Base-by-base conservation (phyloP, 805 yeast genomes). In the Kluyveromyces nonfermentans region DNA sequence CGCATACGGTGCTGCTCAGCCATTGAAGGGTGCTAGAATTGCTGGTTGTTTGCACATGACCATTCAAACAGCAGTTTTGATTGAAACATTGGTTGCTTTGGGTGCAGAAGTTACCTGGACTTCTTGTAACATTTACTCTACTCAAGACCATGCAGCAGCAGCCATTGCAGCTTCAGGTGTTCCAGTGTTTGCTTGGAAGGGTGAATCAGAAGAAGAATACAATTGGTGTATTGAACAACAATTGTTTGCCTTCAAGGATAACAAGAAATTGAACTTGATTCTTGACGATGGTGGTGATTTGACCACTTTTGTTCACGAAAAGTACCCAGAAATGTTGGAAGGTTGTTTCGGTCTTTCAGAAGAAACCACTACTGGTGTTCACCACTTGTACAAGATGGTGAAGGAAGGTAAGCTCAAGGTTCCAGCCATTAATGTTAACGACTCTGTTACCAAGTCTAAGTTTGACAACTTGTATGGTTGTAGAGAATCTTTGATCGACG, bases 101-200 rank as follows among this genome's bases (percentile, higher is more conserved):
- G 98, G 98, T 76, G 98, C 98, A 53, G 98, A 90, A 78, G 97
- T 90, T 52, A 93, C 98, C 64, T 90, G 98, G 98, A 80, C 96
- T 53, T 87, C 96, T 40, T 90, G 98, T 80, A 90, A 90, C 95
- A 90, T 90, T 63, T 90, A 86, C 83, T 89, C 97, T 60, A 90
- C 98, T 56, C 98, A 90, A 77, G 98, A 90, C 74, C 97, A 90
- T 70, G 97, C 97, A 59, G 97, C 98, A 62, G 97, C 98, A 64
- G 97, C 97, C 62, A 93, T 90, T 70, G 98, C 98, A 60, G 98
- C 97, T 58, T 71, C 96, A 57, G 98, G 98, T 75, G 94, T 90
- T 49, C 97, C 98, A 66, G 98, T 90, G 56, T 90, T 87, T 60
- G 98, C 98, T 63, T 90, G 98, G 98, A 90, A 90, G 80, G 97